Base-by-base conservation (phyloP, 129 eudicot genomes). In the Dittrichia graveolens region DNA sequence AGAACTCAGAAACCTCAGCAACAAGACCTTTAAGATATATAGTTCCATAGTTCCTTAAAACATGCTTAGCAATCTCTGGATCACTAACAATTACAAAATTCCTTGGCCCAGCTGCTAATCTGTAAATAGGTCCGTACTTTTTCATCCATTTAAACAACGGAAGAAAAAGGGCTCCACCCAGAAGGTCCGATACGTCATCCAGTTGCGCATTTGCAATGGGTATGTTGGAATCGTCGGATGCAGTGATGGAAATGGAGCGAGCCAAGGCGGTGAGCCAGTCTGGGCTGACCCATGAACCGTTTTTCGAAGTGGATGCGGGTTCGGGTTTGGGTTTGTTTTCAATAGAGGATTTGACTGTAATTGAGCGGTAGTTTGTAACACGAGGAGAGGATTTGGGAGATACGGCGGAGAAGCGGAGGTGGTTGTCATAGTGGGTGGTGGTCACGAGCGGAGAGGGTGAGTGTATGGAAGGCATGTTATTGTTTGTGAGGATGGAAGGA, bases 81-180 rank as follows among this genome's bases (percentile, higher is more conserved):
- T 94, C 98, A 70, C 98, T 94, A 7, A 94, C 98, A 18, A 94
- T 74, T 19, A 94, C 96, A 54, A 90, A 90, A 43, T 94, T 78
- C 65, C 93, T 80, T 6, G 96, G 96, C 0, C 98, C 98, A 39
- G 95, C 97, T 5, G 98, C 92, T 7, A 94, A 80, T 7, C 98
- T 78, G 61, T 90, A 90, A 68, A 94, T 88, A 48, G 95, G 96
- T 2, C 98, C 97, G 15, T 90, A 85, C 39, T 79, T 76, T 16
- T 85, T 88, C 98, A 94, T 94, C 98, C 96, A 94, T 38, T 90
- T 94, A 83, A 86, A 94, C 40, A 94, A 74, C 0, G 98, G 98
- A 14, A 94, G 82, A 43, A 94, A 94, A 0, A 90, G 96, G 61
- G 98, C 97, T 8, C 98, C 97, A 40, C 97, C 98, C n/a, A 94